These are phyloP conservation scores for Coemansia nantahalensis DNA, from an alignment of 192 early-diverging fungal genomes.

Conservation along the genomic window DNA sequence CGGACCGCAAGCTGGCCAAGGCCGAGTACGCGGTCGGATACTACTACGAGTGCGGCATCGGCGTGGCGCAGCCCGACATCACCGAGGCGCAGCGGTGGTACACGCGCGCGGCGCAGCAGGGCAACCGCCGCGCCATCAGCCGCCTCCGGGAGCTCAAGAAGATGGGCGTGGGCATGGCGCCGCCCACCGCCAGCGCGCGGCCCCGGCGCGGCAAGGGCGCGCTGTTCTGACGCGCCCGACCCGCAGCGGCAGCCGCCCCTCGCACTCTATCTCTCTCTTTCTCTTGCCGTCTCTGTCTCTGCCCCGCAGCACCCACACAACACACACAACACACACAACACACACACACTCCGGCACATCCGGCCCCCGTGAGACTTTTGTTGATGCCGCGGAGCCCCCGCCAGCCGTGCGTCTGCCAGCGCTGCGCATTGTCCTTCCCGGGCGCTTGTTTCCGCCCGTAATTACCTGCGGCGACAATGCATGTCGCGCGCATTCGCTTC, in stretches of 20 bases:
- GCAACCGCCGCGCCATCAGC: slow-evolving; percentile 78
- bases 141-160: slow-evolving; percentile 83
- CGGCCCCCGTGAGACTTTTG: no score
- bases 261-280: no score
- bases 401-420: no score
- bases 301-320: no score
- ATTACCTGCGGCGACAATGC: no score
- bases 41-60: slow-evolving; percentile 84
- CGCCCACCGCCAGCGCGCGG: slow-evolving; percentile 14
- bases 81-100: slow-evolving; percentile 93
- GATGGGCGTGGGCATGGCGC: slow-evolving; percentile 40
- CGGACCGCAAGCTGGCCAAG: slow-evolving; percentile 91
- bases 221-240: slow-evolving; percentile 31
- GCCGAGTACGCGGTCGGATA: slow-evolving; percentile 98
- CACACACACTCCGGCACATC: no score
- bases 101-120: slow-evolving; percentile 76
- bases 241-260: slow-evolving; percentile 1
- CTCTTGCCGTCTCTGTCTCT: no score
- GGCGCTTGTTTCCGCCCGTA: no score
- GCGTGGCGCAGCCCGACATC: slow-evolving; percentile 55
- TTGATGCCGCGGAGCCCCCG: no score
- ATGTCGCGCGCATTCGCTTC: no score
- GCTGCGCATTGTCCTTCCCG: no score
- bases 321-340: no score
- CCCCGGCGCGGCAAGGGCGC: slow-evolving; percentile 44